phyloP scores from a whole-genome alignment of 331 rosid species.

The Rhamnella rubrinervis region DNA sequence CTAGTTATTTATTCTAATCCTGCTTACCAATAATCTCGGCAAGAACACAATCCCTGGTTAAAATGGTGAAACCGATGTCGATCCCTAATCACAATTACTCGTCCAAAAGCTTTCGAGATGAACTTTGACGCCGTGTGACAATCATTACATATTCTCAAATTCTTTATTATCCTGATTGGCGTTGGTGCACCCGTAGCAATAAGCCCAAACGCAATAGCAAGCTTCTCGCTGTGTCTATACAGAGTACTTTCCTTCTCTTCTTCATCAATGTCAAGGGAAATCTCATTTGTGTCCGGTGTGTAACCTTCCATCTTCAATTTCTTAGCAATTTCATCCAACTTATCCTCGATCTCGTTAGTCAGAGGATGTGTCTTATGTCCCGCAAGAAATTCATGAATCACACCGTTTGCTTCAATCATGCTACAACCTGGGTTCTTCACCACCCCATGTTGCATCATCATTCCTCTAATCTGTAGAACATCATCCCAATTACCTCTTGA shows the following conservation, averaged over 20 bases:
- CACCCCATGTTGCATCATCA: constrained; percentile 43
- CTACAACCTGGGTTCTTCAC: constrained; percentile 62
- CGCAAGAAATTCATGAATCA: constrained; percentile 53
- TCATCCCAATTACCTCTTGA: constrained; percentile 62
- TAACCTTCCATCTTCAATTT: constrained; percentile 53
- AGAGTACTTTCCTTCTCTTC: constrained; percentile 56
- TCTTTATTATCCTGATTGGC: constrained; percentile 50
- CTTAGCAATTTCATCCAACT: constrained; percentile 43
- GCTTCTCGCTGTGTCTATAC: constrained; percentile 55
- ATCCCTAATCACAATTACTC: constrained; percentile 47
- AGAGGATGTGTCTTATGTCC: constrained; percentile 53
- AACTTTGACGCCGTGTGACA: constrained; percentile 53
- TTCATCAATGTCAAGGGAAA: constrained; percentile 49
- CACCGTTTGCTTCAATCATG: constrained; percentile 53
- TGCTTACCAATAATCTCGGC: constrained; percentile 55
- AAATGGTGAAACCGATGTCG: constrained; percentile 59
- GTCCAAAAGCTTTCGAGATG: constrained; percentile 42
- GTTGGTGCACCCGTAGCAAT: constrained; percentile 38
- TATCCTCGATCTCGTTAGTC: constrained; percentile 42
- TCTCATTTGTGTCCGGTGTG: constrained; percentile 40
- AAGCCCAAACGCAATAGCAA: constrained; percentile 59
- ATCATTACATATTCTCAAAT: constrained; percentile 55
- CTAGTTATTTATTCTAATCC: not conserved
- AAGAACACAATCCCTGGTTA: constrained; percentile 50
- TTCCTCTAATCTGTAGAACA: constrained; percentile 50